Percentiles rank a stretch among this genome's conserved stretches.
phyloP scores from a whole-genome alignment of 352 stramenopile genomes.

The Phytopythium helicoides region DNA sequence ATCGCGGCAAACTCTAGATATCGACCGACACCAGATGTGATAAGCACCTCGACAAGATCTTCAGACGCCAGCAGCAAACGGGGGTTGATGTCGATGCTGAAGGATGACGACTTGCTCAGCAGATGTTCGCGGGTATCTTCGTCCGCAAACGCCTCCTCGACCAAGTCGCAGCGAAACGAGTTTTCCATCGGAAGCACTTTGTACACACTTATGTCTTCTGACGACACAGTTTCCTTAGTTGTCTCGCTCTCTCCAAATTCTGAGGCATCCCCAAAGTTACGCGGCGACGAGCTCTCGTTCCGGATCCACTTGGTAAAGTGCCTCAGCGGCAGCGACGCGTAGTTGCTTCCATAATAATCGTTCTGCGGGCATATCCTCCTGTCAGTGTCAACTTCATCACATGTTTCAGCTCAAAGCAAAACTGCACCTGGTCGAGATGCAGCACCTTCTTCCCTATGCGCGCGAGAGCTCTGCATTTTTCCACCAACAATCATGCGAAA shows the following conservation, averaged over 20 bases:
- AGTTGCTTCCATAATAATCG: constrained; percentile 83
- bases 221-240: no score
- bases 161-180: constrained; percentile 44
- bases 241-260: no score
- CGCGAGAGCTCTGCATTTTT: constrained; percentile 61
- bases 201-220: constrained; percentile 8
- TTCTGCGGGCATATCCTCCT: no score
- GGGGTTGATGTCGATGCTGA: constrained; percentile 78
- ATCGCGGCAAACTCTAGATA: constrained; percentile 90
- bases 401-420: neutral
- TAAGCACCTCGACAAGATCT: constrained; percentile 76
- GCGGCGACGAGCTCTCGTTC: constrained; percentile 38
- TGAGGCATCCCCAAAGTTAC: constrained; percentile 29
- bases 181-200: constrained; percentile 35
- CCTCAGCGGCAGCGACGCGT: constrained; percentile 60
- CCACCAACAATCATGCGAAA: constrained; percentile 1
- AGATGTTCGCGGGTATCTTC: constrained; percentile 34
- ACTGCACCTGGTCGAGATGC: constrained; percentile 65
- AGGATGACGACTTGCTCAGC: constrained; percentile 42
- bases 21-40: constrained; percentile 78
- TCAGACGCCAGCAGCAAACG: constrained; percentile 81
- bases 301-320: constrained; percentile 60
- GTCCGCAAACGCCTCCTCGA: constrained; percentile 39
- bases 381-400: no score
- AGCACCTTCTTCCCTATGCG: constrained; percentile 73